Conservation (phyloP, 2,329 filamentous ascomycete genomes). For the Penicillium sp. region DNA sequence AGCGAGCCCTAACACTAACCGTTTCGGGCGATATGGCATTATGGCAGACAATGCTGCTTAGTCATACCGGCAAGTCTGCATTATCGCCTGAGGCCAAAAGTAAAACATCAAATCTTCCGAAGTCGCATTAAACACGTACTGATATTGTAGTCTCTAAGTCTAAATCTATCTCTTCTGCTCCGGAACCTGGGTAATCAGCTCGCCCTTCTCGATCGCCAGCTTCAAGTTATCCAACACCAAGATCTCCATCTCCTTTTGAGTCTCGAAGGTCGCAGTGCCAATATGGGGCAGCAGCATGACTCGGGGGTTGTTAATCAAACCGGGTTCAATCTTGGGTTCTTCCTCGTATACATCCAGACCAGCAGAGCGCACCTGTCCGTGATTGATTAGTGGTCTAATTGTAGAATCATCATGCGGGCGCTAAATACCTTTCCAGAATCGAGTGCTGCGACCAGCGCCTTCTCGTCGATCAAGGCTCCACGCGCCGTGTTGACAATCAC, state of each 20-base stretch:
- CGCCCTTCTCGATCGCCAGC: slow-evolving; percentile 55
- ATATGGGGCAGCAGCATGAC: slow-evolving; percentile 60
- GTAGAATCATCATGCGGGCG: background rate
- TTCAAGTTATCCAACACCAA: slow-evolving; percentile 59
- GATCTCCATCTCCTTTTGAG: slow-evolving; percentile 61
- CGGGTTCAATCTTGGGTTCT: slow-evolving; percentile 48
- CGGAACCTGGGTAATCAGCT: slow-evolving; percentile 59
- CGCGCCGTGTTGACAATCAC: slow-evolving; percentile 47
- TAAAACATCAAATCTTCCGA: background rate
- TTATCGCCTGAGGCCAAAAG: slow-evolving; percentile 2
- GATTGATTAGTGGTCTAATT: background rate
- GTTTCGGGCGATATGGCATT: slow-evolving; percentile 10
- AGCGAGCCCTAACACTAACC: slow-evolving; percentile 45
- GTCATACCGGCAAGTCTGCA: slow-evolving; percentile 1
- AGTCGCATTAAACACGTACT: background rate
- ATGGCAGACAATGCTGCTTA: slow-evolving; percentile 2
- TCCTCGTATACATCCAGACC: slow-evolving; percentile 50
- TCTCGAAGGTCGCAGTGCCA: slow-evolving; percentile 60
- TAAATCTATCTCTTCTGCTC: slow-evolving; percentile 52
- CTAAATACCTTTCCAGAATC: slow-evolving; percentile 43
- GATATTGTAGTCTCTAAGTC: background rate
- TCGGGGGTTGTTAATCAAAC: slow-evolving; percentile 43
- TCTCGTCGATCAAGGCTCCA: slow-evolving; percentile 47
- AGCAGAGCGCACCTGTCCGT: slow-evolving; percentile 38
- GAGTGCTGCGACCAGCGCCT: slow-evolving; percentile 45